These are phyloP conservation scores for Lachancea sp. DNA, from an alignment of 805 yeast species.

Conservation along the genomic window DNA sequence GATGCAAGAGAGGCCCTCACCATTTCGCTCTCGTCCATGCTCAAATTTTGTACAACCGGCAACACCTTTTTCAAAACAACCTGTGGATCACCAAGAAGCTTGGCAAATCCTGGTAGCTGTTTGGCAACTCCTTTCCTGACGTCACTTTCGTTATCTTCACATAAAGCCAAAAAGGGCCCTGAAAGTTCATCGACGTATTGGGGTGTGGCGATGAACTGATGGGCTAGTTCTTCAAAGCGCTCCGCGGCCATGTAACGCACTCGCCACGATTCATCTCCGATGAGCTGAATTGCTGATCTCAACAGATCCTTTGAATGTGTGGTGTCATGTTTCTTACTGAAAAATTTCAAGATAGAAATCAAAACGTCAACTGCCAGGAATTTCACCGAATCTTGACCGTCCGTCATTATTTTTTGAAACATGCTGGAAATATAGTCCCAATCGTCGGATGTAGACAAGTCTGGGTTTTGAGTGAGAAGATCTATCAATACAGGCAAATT, in stretches of 20 bases:
- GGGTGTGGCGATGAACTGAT: conserved; percentile 51
- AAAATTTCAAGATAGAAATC: conserved; percentile 69
- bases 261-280: conserved; percentile 93
- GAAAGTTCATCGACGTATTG: conserved; percentile 45
- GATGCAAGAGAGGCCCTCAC: conserved; percentile 91
- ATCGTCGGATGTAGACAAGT: conserved; percentile 47
- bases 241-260: conserved; percentile 99
- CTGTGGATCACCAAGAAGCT: conserved; percentile 41
- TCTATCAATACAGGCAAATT: conserved; percentile 71
- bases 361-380: conserved; percentile 83
- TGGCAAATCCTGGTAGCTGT: conserved; percentile 74
- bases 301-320: conserved; percentile 59
- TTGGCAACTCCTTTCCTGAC: conserved; percentile 92
- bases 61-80: conserved; percentile 62
- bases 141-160: conserved; percentile 93
- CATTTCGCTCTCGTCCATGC: conserved; percentile 86
- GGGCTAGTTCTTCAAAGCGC: conserved; percentile 68
- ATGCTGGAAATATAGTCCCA: conserved; percentile 75
- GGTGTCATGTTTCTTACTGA: conserved; percentile 50
- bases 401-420: conserved; percentile 72
- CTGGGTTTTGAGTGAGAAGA: conserved; percentile 44
- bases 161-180: conserved; percentile 61
- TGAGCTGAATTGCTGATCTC: conserved; percentile 59
- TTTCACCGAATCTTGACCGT: conserved; percentile 92
- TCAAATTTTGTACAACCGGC: conserved; percentile 76